Percentiles rank a stretch among this genome's conserved stretches.
phyloP scores from a whole-genome alignment of 148 eudicot genomes.

The Linanthus parryae region DNA sequence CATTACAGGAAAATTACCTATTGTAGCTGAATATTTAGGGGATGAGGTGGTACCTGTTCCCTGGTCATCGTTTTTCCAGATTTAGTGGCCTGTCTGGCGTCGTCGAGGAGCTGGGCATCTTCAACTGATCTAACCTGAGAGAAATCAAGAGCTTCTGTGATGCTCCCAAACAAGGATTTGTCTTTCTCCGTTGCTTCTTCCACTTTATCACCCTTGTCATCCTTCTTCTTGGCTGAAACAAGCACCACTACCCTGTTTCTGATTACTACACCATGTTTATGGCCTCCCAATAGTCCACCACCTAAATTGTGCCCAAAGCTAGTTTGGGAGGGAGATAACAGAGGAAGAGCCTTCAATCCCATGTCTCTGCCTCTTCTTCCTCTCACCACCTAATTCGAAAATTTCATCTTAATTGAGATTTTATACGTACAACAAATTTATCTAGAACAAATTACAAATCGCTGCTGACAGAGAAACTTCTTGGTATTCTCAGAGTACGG shows the following conservation, averaged over 20 bases:
- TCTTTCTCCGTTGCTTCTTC: constrained; percentile 30
- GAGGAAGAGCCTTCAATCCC: constrained; percentile 49
- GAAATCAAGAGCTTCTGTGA: constrained; percentile 91
- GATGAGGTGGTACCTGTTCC: constrained; percentile 52
- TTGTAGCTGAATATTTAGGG: not conserved
- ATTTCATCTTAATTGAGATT: not conserved
- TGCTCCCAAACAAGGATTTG: constrained; percentile 59
- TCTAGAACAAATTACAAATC: too few species aligned
- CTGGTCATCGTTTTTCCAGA: constrained; percentile 64
- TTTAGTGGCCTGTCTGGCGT: constrained; percentile 65
- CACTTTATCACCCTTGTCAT: constrained; percentile 18
- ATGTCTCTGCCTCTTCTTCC: constrained; percentile 8
- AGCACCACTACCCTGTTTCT: constrained; percentile 18
- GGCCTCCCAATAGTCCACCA: constrained; percentile 6
- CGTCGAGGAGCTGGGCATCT: constrained; percentile 76
- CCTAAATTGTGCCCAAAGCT: constrained; percentile 20
- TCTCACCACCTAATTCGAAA: not conserved
- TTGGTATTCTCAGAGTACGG: too few species aligned
- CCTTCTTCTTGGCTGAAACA: constrained; percentile 39
- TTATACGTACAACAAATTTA: too few species aligned
- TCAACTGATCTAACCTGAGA: constrained; percentile 70
- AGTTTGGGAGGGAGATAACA: constrained; percentile 44
- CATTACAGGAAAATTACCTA: not conserved
- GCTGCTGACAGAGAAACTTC: too few species aligned
- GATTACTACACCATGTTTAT: constrained; percentile 3